Evolutionary conservation across 129 eudicot genomes (phyloP).

Genomic region (Chrysanthemum makinoi): DNA sequence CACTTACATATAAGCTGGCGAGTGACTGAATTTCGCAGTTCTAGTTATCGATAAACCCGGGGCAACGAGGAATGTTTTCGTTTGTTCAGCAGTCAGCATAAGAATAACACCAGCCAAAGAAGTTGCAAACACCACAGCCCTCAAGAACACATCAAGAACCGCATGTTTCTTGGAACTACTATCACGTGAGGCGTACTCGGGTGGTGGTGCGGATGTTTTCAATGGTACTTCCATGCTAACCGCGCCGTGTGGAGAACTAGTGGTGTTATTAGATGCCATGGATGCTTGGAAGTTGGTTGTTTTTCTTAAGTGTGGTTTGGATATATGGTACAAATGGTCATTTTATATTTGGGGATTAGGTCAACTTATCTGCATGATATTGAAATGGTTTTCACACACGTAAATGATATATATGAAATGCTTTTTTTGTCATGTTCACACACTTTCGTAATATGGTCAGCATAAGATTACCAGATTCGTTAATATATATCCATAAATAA

Average conservation of each 20-base stretch:
- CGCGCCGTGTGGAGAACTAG: constrained; percentile 31
- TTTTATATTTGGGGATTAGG: background rate
- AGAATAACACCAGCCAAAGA: constrained; percentile 48
- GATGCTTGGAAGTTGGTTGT: background rate
- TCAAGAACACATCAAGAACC: constrained; percentile 42
- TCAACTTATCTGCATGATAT: background rate
- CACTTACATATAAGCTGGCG: constrained; percentile 82
- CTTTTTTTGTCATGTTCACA: background rate
- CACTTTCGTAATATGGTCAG: background rate
- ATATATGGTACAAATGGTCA: background rate
- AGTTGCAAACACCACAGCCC: constrained; percentile 54
- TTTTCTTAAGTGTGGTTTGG: background rate
- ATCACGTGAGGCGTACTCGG: constrained; percentile 13
- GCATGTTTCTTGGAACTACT: constrained; percentile 29
- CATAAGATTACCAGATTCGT: background rate
- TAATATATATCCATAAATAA: background rate
- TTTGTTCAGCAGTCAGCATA: constrained; percentile 70
- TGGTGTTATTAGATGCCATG: constrained; percentile 35
- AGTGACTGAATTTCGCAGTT: constrained; percentile 49
- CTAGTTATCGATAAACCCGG: constrained; percentile 21
- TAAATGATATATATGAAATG: background rate
- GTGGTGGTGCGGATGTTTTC: constrained; percentile 18
- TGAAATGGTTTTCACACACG: background rate
- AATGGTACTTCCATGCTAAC: constrained; percentile 26
- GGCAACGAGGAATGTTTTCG: constrained; percentile 29